Conservation (phyloP, 23 red algal genomes). For the Chondrus crispus region DNA sequence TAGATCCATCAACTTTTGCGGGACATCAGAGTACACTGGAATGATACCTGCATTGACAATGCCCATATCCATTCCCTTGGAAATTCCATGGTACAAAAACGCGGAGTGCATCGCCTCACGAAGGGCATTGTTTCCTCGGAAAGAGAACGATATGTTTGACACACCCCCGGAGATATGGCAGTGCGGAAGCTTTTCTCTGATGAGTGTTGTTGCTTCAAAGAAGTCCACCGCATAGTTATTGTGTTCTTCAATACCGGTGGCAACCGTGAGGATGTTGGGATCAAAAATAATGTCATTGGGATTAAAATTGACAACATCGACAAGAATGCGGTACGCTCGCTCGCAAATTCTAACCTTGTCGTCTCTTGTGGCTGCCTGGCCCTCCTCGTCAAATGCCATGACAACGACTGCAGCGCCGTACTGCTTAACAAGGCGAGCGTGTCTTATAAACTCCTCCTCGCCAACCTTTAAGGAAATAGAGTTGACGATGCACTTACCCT, state of each 20-base stretch:
- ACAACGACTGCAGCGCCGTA: slow-evolving; percentile 84
- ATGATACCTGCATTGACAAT: slow-evolving; percentile 85
- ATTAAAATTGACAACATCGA: slow-evolving; percentile 63
- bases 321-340: slow-evolving; percentile 66
- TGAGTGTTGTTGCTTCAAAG: slow-evolving; percentile 58
- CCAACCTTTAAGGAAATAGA: slow-evolving; percentile 75
- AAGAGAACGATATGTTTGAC: slow-evolving; percentile 80
- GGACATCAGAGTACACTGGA: slow-evolving; percentile 72
- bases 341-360: slow-evolving; percentile 76
- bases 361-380: slow-evolving; percentile 66
- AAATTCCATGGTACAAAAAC: slow-evolving; percentile 71
- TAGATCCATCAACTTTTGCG: slow-evolving; percentile 48
- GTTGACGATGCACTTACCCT: slow-evolving; percentile 87
- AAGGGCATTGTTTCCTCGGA: slow-evolving; percentile 75
- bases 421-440: slow-evolving; percentile 56
- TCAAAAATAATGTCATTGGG: slow-evolving; percentile 86
- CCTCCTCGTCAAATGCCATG: slow-evolving; percentile 85
- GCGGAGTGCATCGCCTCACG: slow-evolving; percentile 79
- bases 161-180: slow-evolving; percentile 78
- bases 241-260: slow-evolving; percentile 87
- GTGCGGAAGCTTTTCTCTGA: slow-evolving; percentile 49
- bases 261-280: slow-evolving; percentile 79
- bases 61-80: slow-evolving; percentile 75
- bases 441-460: slow-evolving; percentile 57
- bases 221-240: slow-evolving; percentile 77